phyloP scores from a whole-genome alignment of 164 flowering plant genomes.

The Cinnamomum micranthum region DNA sequence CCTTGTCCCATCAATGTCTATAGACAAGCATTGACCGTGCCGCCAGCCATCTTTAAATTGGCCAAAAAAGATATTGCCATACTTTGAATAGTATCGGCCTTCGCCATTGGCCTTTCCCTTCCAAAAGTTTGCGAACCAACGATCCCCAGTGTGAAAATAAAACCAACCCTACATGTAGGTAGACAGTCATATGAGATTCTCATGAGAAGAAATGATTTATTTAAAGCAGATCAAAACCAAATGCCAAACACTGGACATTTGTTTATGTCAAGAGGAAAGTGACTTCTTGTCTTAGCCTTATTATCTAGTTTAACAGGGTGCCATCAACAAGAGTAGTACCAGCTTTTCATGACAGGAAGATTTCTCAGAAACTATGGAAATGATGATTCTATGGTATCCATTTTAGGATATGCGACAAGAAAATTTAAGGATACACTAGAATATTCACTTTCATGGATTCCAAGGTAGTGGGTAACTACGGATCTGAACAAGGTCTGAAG shows the following conservation, averaged over 20 bases:
- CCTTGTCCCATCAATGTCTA: conserved; percentile 74
- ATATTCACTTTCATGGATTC: too few relatives aligned
- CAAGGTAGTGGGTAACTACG: too few relatives aligned
- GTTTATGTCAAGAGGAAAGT: not conserved
- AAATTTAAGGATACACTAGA: too few relatives aligned
- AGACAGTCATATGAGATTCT: not conserved
- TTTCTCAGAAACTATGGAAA: too few relatives aligned
- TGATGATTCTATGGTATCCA: too few relatives aligned
- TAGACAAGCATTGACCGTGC: conserved; percentile 68
- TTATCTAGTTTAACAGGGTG: not conserved
- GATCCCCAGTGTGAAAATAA: conserved; percentile 83
- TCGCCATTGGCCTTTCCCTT: conserved; percentile 96
- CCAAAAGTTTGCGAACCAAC: conserved; percentile 98
- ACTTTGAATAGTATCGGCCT: conserved; percentile 84
- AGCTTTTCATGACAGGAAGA: not conserved
- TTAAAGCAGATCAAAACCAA: not conserved
- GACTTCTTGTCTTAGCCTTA: not conserved
- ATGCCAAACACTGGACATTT: not conserved
- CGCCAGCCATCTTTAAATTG: conserved; percentile 90
- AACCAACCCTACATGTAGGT: conserved; percentile 65
- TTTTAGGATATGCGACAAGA: too few relatives aligned
- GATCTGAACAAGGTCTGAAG: too few relatives aligned
- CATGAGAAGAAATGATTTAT: not conserved
- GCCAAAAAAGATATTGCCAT: conserved; percentile 81
- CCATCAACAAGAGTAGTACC: not conserved